phyloP scores from a whole-genome alignment of 2,329 filamentous ascomycete genomes.

The Ophiostoma sp. region DNA sequence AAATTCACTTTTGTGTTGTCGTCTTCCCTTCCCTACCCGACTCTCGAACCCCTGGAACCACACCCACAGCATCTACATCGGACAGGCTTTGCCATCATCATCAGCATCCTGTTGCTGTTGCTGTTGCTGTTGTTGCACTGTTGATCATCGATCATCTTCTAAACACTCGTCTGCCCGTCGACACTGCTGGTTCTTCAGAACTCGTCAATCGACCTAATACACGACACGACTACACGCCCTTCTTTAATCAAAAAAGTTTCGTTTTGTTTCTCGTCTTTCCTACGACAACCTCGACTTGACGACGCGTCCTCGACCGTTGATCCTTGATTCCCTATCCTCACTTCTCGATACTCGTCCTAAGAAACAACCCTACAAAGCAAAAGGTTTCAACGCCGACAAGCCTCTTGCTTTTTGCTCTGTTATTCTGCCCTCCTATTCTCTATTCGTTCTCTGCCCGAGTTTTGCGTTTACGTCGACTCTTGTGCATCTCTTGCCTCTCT shows the following conservation, averaged over 20 bases:
- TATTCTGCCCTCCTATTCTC: neutral
- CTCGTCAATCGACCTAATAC: conserved; percentile 7
- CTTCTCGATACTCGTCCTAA: neutral
- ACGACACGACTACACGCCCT: neutral
- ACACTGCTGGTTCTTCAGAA: neutral
- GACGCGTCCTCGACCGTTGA: neutral
- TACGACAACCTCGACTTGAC: too few species aligned
- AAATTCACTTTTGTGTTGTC: conserved; percentile 40
- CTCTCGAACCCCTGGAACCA: neutral
- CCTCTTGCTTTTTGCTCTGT: neutral
- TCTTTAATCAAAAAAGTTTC: conserved; percentile 7
- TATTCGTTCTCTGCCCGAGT: neutral
- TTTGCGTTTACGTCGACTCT: neutral
- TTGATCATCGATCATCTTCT: neutral
- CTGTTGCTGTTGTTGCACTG: neutral
- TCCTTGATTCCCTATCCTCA: neutral
- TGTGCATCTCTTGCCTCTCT: neutral
- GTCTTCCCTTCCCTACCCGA: conserved; percentile 13
- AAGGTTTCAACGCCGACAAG: neutral
- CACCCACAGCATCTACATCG: neutral
- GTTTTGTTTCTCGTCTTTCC: neutral
- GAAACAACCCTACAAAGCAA: neutral
- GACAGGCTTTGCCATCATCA: too few species aligned
- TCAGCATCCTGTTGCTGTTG: neutral
- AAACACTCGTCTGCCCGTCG: neutral